Evolutionary conservation across 148 eudicot genomes (phyloP).

Genomic region (Vaccinium macrocarpon): DNA sequence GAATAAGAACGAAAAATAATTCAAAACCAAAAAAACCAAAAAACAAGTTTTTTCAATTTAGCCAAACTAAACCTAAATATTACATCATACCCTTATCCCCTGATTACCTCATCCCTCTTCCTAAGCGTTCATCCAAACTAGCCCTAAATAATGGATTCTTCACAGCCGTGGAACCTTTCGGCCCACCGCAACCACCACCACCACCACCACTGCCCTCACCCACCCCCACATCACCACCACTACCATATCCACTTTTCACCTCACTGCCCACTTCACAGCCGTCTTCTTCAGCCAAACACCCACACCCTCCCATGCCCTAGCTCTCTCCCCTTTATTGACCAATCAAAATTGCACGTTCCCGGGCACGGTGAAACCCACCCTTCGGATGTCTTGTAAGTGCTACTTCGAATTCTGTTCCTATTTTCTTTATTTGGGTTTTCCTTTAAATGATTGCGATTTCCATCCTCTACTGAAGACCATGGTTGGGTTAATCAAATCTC

Average conservation of each 20-base stretch:
- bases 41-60: no score
- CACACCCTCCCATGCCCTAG: constrained; percentile 27
- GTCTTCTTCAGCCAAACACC: constrained; percentile 19
- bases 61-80: no score
- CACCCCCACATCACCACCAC: constrained; percentile 13
- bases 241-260: constrained; percentile 23
- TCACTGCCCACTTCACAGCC: constrained; percentile 27
- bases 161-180: neutral
- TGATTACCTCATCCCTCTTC: no score
- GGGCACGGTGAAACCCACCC: neutral
- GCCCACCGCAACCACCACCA: constrained; percentile 9
- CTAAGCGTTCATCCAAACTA: no score
- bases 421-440: no score
- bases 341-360: neutral
- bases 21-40: no score
- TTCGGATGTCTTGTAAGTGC: constrained; percentile 22
- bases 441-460: neutral
- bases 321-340: constrained; percentile 15
- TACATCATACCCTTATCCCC: no score
- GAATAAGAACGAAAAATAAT: no score
- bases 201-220: constrained; percentile 13
- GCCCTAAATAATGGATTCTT: constrained; percentile 14
- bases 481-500: neutral
- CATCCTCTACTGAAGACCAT: neutral
- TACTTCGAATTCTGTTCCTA: neutral